These are phyloP conservation scores for Pezicula radicicola DNA, from an alignment of 2,329 filamentous ascomycete genomes.

Conservation along the genomic window DNA sequence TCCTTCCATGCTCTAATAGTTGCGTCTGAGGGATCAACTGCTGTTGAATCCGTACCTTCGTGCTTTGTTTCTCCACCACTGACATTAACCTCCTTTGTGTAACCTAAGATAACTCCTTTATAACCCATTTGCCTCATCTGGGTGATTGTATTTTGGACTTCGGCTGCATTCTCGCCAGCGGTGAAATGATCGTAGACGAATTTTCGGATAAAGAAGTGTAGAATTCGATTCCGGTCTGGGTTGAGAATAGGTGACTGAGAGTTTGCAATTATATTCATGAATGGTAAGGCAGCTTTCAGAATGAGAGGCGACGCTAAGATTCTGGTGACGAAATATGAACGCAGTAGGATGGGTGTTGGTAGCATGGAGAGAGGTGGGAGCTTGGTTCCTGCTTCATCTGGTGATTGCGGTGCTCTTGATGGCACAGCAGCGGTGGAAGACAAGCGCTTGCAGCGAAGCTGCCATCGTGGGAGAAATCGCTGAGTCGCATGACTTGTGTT, in stretches of 20 bases:
- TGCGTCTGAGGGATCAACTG: not conserved
- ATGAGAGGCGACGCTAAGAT: not conserved
- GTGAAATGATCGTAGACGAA: slow-evolving; percentile 90
- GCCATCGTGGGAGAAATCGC: not conserved
- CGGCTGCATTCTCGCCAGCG: slow-evolving; percentile 67
- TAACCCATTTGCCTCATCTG: slow-evolving; percentile 72
- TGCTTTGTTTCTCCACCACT: not conserved
- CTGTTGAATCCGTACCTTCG: not conserved
- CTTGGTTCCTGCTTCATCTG: not conserved
- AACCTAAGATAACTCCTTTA: slow-evolving; percentile 77
- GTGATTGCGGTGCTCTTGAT: not conserved
- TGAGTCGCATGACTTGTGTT: not conserved
- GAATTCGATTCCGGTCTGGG: slow-evolving; percentile 68
- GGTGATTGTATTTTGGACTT: slow-evolving; percentile 62
- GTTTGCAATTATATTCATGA: not conserved
- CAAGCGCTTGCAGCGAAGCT: not conserved
- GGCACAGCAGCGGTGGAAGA: not conserved
- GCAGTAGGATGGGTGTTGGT: not conserved
- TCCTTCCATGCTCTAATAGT: slow-evolving; percentile 38
- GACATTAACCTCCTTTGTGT: slow-evolving; percentile 66
- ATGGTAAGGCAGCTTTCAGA: not conserved
- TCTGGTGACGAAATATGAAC: not conserved
- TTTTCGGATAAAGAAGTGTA: slow-evolving; percentile 67
- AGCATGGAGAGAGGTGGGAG: not conserved
- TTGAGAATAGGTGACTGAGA: slow-evolving; percentile 9